phyloP scores from a whole-genome alignment of 306 rosid genomes.

The Acacia acuminata region DNA sequence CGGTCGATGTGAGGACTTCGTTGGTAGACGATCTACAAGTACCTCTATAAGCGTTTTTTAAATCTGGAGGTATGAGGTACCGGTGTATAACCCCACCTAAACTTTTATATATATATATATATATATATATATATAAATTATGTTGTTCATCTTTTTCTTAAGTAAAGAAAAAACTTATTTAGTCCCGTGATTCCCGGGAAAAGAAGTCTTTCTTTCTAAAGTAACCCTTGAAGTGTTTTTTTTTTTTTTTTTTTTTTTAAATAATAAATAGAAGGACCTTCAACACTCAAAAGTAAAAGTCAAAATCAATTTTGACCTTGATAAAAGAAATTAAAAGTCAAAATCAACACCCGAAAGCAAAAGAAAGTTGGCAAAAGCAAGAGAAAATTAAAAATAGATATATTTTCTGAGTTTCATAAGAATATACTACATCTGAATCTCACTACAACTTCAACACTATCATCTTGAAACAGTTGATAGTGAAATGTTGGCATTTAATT shows the following conservation, averaged over 20 bases:
- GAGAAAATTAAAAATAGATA: neutral
- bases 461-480: neutral
- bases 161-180: neutral
- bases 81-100: too few species aligned
- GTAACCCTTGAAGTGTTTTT: neutral
- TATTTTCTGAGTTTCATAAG: neutral
- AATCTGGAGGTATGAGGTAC: too few species aligned
- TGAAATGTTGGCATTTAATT: neutral
- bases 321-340: neutral
- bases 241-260: too few species aligned
- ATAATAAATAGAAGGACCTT: neutral
- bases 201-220: neutral
- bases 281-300: neutral
- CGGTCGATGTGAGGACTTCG: too few species aligned
- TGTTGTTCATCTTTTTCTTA: neutral
- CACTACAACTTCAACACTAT: neutral
- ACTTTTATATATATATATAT: too few species aligned
- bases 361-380: neutral
- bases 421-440: neutral
- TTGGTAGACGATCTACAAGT: too few species aligned
- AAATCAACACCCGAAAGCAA: too few species aligned
- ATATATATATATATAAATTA: too few species aligned
- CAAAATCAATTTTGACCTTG: neutral
- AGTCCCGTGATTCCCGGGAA: neutral
- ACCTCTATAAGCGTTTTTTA: too few species aligned